Conservation (phyloP, 768 basidiomycete genomes). For the Calocera viscosa region DNA sequence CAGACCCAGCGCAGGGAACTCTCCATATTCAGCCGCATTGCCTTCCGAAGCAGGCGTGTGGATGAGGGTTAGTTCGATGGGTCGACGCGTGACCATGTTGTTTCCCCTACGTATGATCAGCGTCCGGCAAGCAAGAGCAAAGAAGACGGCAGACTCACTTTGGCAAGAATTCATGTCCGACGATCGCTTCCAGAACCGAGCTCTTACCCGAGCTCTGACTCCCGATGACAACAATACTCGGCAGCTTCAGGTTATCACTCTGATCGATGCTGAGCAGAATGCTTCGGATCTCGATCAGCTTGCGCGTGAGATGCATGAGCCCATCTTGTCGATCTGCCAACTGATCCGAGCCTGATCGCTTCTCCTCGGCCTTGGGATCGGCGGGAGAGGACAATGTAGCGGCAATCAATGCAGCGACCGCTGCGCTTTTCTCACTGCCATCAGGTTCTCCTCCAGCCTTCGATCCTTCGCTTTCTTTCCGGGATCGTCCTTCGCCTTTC, state of each 20-base stretch:
- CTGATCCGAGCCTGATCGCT: conserved; percentile 13
- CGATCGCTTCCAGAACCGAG: conserved; percentile 91
- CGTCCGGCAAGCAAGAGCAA: conserved; percentile 5
- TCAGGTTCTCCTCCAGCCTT: conserved; percentile 26
- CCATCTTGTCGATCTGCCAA: conserved; percentile 48
- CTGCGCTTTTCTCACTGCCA: conserved; percentile 44
- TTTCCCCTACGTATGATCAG: conserved; percentile 54
- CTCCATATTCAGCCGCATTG: conserved; percentile 67
- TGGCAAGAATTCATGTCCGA: conserved; percentile 94
- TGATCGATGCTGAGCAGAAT: conserved; percentile 96
- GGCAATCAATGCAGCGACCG: conserved; percentile 61
- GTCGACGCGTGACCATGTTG: conserved; percentile 98
- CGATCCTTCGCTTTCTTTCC: conserved; percentile 17
- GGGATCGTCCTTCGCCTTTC: conserved; percentile 24
- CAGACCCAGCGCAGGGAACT: conserved; percentile 81
- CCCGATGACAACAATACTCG: conserved; percentile 95
- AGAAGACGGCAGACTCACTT: conserved; percentile 51
- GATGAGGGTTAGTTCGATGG: conserved; percentile 93
- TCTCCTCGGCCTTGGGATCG: conserved; percentile 38
- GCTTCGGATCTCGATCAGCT: conserved; percentile 88
- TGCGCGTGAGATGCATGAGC: conserved; percentile 84
- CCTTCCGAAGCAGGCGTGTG: conserved; percentile 63
- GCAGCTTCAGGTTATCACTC: conserved; percentile 83
- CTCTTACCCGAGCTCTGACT: conserved; percentile 99
- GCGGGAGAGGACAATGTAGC: conserved; percentile 68